Conservation (phyloP, 768 basidiomycete species). For the Lentinula edodes region DNA sequence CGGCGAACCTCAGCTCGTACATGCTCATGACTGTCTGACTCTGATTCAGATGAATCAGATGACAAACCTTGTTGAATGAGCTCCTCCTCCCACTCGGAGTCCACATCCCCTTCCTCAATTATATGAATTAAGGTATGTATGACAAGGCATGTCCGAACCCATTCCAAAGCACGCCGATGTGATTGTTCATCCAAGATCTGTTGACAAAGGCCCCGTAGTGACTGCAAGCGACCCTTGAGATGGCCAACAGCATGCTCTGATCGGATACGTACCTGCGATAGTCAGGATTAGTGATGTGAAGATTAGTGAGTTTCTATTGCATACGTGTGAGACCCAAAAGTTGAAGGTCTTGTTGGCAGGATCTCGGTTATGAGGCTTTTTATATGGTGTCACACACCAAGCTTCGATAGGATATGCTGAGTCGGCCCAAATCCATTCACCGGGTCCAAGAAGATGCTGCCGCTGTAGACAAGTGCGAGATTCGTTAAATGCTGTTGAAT, state of each 20-base stretch:
- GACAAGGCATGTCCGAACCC: conserved; percentile 27
- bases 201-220: conserved; percentile 18
- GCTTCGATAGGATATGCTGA: conserved; percentile 23
- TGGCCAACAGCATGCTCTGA: conserved; percentile 35
- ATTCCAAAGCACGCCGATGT: conserved; percentile 20
- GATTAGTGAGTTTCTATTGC: no score
- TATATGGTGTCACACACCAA: conserved; percentile 24
- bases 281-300: neutral
- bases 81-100: conserved; percentile 14
- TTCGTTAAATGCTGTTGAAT: conserved; percentile 25
- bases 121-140: conserved; percentile 22
- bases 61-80: conserved; percentile 7
- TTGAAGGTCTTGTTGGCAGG: conserved; percentile 25
- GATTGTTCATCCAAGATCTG: conserved; percentile 20
- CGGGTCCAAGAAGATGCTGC: conserved; percentile 17
- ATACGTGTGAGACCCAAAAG: no score
- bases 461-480: conserved; percentile 18
- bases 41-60: no score
- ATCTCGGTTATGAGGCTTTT: conserved; percentile 16
- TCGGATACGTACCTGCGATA: conserved; percentile 23
- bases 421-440: conserved; percentile 18
- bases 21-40: no score
- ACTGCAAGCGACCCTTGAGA: conserved; percentile 27
- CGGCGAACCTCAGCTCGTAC: no score
- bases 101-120: conserved; percentile 11